A percentile compares a stretch with the other conserved stretches of the same genome.
Conservation (phyloP, 495 filamentous ascomycete species). For the Jackrogersella multiformis region DNA sequence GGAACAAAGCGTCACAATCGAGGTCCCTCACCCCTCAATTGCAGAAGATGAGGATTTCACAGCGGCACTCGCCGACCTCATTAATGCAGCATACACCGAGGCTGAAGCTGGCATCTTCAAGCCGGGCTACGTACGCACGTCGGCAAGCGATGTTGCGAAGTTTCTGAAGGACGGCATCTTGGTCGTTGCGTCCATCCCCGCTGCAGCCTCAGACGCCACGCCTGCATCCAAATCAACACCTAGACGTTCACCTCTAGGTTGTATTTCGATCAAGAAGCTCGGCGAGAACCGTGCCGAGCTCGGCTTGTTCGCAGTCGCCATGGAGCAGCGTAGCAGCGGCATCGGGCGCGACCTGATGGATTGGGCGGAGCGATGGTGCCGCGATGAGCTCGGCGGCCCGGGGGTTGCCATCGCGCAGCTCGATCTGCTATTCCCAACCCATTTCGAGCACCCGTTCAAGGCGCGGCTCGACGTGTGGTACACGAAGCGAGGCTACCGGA, state of each 20-base stretch:
- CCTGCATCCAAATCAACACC: neutral
- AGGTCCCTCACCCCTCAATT: slow-evolving; percentile 8
- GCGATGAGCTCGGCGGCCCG: slow-evolving; percentile 4
- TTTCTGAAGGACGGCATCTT: slow-evolving; percentile 30
- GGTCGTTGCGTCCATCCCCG: slow-evolving; percentile 22
- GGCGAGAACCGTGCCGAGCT: slow-evolving; percentile 25
- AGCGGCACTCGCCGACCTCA: slow-evolving; percentile 10
- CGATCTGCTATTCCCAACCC: slow-evolving; percentile 35
- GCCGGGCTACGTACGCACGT: slow-evolving; percentile 34
- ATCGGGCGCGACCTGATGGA: slow-evolving; percentile 32
- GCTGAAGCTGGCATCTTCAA: slow-evolving; percentile 41
- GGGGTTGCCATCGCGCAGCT: slow-evolving; percentile 24
- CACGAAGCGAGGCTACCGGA: slow-evolving; percentile 21
- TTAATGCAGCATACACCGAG: slow-evolving; percentile 33
- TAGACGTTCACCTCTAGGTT: slow-evolving; percentile 21
- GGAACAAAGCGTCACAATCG: slow-evolving; percentile 1
- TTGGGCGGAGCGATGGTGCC: slow-evolving; percentile 37
- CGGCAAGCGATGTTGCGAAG: slow-evolving; percentile 17
- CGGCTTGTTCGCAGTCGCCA: slow-evolving; percentile 34
- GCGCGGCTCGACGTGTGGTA: slow-evolving; percentile 36
- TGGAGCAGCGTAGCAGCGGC: slow-evolving; percentile 23
- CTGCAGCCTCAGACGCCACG: too few relatives aligned
- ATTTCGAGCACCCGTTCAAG: slow-evolving; percentile 39
- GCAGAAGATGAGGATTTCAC: slow-evolving; percentile 15
- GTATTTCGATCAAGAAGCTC: slow-evolving; percentile 24